Conservation (phyloP, 2,329 filamentous ascomycete genomes). For the Penicillium brevicompactum region DNA sequence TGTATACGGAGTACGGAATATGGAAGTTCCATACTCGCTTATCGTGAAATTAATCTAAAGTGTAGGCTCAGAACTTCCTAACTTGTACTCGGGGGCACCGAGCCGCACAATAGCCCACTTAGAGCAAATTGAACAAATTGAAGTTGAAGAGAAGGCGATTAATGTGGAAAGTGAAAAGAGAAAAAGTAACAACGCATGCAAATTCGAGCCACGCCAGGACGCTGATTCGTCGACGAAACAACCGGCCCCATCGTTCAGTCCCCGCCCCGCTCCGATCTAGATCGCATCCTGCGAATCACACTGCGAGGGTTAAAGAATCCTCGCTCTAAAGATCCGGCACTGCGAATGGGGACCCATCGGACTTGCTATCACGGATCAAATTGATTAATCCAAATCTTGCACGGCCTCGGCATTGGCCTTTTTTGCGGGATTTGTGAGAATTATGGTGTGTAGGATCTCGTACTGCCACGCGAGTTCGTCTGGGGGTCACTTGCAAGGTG, state of each 20-base stretch:
- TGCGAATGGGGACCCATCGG: background rate
- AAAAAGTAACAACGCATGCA: background rate
- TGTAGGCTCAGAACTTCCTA: background rate
- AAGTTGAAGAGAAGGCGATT: background rate
- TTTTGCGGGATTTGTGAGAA: background rate
- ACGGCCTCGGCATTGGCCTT: background rate
- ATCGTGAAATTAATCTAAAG: background rate
- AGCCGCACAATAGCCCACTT: background rate
- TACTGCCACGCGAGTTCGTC: slow-evolving; percentile 13
- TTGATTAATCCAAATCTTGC: slow-evolving; percentile 18
- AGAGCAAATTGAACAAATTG: background rate
- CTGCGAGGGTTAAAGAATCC: background rate
- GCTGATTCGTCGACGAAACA: slow-evolving; percentile 11
- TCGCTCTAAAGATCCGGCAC: slow-evolving; percentile 15
- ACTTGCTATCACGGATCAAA: slow-evolving; percentile 5
- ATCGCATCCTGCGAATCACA: slow-evolving; percentile 7
- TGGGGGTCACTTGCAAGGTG: slow-evolving; percentile 2
- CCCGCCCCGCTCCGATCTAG: slow-evolving; percentile 24
- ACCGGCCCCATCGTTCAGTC: slow-evolving; percentile 13
- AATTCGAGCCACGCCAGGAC: background rate
- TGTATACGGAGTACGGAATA: too few species aligned
- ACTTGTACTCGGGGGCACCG: background rate
- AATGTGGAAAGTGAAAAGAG: background rate
- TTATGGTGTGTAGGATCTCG: background rate
- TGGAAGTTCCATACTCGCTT: background rate